Evolutionary conservation across 148 eudicot species (phyloP).

Genomic region (Silene latifolia): DNA sequence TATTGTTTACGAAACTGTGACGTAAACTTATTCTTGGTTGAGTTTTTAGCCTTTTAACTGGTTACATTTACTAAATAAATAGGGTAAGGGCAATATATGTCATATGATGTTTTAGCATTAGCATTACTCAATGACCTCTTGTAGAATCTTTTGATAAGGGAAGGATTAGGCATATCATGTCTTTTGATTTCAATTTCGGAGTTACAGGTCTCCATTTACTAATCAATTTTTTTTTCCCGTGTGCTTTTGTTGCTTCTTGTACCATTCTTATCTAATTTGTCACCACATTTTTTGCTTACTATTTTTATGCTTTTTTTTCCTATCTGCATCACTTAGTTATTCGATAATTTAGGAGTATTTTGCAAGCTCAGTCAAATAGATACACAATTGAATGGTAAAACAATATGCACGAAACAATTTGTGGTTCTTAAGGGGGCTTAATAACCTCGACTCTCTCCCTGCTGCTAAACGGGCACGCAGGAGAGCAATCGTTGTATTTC

Average conservation of each 20-base stretch:
- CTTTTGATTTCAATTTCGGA: neutral
- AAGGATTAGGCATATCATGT: neutral
- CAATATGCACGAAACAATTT: neutral
- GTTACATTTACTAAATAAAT: neutral
- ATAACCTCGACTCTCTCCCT: neutral
- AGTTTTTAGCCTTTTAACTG: neutral
- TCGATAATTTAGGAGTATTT: neutral
- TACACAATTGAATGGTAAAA: neutral
- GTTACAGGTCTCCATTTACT: neutral
- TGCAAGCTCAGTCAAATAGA: too few species aligned
- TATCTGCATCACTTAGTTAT: neutral
- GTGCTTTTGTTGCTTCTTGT: neutral
- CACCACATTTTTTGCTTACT: neutral
- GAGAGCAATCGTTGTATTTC: neutral
- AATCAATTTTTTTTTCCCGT: neutral
- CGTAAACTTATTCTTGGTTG: neutral
- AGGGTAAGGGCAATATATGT: neutral
- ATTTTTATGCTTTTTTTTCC: too few species aligned
- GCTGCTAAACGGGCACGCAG: neutral
- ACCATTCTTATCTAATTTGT: neutral
- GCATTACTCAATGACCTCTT: neutral
- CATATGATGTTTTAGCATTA: neutral
- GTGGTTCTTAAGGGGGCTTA: neutral
- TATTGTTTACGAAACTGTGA: too few species aligned
- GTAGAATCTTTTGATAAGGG: neutral